phyloP scores from a whole-genome alignment of 2,329 filamentous ascomycete genomes.

The Exophiala sideris region DNA sequence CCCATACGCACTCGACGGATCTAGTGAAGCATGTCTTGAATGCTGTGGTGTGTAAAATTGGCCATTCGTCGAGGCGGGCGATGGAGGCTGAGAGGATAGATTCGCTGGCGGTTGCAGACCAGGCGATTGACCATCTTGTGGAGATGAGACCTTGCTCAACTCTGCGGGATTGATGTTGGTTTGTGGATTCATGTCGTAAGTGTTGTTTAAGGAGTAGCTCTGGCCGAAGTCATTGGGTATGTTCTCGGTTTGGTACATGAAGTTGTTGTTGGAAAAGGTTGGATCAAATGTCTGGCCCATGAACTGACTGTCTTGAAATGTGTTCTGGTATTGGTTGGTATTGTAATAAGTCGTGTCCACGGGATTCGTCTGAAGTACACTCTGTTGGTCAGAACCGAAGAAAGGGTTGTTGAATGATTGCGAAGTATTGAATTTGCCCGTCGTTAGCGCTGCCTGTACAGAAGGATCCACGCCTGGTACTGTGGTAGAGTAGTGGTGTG shows the following conservation, averaged over 20 bases:
- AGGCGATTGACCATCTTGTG: conserved; percentile 54
- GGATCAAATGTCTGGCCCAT: conserved; percentile 32
- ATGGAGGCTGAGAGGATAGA: conserved; percentile 48
- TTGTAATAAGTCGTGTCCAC: conserved; percentile 18
- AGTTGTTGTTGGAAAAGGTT: conserved; percentile 31
- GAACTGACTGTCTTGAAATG: conserved; percentile 31
- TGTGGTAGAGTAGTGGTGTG: conserved; percentile 37
- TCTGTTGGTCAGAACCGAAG: conserved; percentile 33
- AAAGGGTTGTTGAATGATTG: conserved; percentile 35
- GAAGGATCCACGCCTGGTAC: conserved; percentile 38
- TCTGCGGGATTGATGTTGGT: conserved; percentile 45
- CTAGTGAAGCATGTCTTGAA: conserved; percentile 59
- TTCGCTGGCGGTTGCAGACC: conserved; percentile 55
- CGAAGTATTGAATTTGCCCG: conserved; percentile 32
- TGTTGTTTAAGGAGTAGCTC: conserved; percentile 23
- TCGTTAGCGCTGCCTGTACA: conserved; percentile 35
- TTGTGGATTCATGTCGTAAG: conserved; percentile 37
- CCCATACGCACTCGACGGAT: conserved; percentile 56
- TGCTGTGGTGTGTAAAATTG: conserved; percentile 53
- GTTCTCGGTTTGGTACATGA: conserved; percentile 33
- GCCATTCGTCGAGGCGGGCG: conserved; percentile 53
- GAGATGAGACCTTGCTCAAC: conserved; percentile 45
- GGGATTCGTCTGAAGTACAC: conserved; percentile 12
- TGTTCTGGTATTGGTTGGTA: conserved; percentile 29
- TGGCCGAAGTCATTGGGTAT: conserved; percentile 36